These are phyloP conservation scores for Austroboletus novae-zelandiae DNA, from an alignment of 1,284 basidiomycete species.

Conservation along the genomic window DNA sequence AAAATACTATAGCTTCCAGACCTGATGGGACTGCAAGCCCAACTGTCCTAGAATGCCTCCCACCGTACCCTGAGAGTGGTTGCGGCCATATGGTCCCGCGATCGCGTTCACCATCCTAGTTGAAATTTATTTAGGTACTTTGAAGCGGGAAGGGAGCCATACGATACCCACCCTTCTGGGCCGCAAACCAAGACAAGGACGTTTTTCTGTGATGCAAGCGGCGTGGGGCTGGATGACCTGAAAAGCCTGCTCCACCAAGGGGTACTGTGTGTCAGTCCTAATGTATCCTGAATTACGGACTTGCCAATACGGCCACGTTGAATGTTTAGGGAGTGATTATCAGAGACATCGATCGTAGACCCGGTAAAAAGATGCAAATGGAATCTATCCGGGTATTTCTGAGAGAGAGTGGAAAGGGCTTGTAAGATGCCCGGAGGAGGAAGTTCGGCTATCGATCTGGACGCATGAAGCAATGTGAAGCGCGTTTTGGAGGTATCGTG, in stretches of 20 bases:
- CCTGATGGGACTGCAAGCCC: conserved; percentile 60
- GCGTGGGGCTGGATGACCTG: conserved; percentile 19
- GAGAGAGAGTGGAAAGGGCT: conserved; percentile 46
- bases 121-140: conserved; percentile 5
- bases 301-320: conserved; percentile 51
- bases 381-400: conserved; percentile 52
- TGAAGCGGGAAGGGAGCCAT: neutral
- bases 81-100: conserved; percentile 73
- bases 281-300: conserved; percentile 41
- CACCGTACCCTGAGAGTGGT: conserved; percentile 70
- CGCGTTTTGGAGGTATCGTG: conserved; percentile 40
- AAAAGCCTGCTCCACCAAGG: conserved; percentile 49
- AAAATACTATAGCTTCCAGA: conserved; percentile 55
- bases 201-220: conserved; percentile 32
- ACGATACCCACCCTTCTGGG: conserved; percentile 65
- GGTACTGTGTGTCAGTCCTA: conserved; percentile 31
- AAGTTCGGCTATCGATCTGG: conserved; percentile 56
- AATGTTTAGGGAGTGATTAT: conserved; percentile 14
- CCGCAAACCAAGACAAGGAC: conserved; percentile 73
- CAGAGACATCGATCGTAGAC: conserved; percentile 34
- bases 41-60: conserved; percentile 66
- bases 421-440: conserved; percentile 60
- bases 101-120: conserved; percentile 71
- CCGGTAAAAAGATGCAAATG: conserved; percentile 64
- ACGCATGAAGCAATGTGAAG: conserved; percentile 72